Evolutionary conservation across 805 yeast species (phyloP).

Genomic region (Saccharomycopsis babjevae): DNA sequence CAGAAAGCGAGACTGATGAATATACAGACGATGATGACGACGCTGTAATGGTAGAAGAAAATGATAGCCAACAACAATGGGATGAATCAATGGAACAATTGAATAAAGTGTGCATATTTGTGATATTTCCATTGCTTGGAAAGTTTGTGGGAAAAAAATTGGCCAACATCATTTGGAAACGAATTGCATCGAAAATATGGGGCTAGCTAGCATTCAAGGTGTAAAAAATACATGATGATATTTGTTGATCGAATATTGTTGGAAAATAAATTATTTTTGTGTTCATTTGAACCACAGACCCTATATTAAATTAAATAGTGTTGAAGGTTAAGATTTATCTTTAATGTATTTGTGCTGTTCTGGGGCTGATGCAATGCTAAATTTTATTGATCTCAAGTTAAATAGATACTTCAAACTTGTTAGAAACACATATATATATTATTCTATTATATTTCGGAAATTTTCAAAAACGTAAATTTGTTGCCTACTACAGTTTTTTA

Average conservation of each 20-base stretch:
- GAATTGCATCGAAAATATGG: background rate
- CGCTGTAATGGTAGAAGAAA: background rate
- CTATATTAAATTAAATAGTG: no score
- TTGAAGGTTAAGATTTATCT: background rate
- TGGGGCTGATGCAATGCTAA: no score
- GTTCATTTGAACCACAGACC: no score
- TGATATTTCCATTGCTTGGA: slow-evolving; percentile 35
- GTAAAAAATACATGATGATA: no score
- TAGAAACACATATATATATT: no score
- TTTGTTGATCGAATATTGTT: background rate
- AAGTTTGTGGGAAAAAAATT: slow-evolving; percentile 34
- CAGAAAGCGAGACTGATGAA: background rate
- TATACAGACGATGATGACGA: slow-evolving; percentile 4
- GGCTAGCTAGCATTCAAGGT: background rate
- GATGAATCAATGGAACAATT: slow-evolving; percentile 36
- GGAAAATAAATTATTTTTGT: no score
- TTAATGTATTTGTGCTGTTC: background rate
- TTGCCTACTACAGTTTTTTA: no score
- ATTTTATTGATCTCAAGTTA: no score
- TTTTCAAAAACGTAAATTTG: no score
- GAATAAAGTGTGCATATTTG: slow-evolving; percentile 29
- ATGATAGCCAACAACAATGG: slow-evolving; percentile 34
- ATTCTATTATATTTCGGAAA: no score
- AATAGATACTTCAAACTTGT: no score
- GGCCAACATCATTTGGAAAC: slow-evolving; percentile 16